Conservation (phyloP, 75 land plant genomes). For the Selaginella tamariscina region DNA sequence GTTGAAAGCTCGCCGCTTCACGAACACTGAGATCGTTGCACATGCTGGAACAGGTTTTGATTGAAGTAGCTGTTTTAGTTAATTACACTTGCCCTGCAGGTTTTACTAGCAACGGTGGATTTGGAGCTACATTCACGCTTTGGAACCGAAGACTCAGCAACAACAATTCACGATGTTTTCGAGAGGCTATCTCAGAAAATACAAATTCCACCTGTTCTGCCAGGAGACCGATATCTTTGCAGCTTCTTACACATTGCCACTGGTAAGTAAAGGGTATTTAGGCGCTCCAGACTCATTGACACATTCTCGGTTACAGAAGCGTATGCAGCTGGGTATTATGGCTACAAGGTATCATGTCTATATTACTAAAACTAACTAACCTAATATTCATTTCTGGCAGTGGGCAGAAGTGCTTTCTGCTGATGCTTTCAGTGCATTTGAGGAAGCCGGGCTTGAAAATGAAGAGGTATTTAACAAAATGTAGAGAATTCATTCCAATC, state of each 20-base stretch:
- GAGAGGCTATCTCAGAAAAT: slow-evolving; percentile 29
- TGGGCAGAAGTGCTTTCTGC: slow-evolving; percentile 91
- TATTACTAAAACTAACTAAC: background rate
- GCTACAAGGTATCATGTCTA: slow-evolving; percentile 35
- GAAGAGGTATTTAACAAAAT: slow-evolving; percentile 30
- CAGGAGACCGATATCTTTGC: slow-evolving; percentile 46
- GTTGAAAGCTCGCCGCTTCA: slow-evolving; percentile 52
- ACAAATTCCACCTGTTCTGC: slow-evolving; percentile 37
- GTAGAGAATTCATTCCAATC: background rate
- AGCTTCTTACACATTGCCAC: slow-evolving; percentile 43
- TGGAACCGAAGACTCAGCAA: slow-evolving; percentile 15
- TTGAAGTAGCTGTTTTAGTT: slow-evolving; percentile 1
- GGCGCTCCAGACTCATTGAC: background rate
- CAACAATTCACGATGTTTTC: slow-evolving; percentile 39
- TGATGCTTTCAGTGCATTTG: slow-evolving; percentile 88
- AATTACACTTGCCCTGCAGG: no score
- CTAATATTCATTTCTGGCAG: slow-evolving; percentile 27
- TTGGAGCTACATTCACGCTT: slow-evolving; percentile 42
- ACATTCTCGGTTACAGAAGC: slow-evolving; percentile 26
- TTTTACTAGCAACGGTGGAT: slow-evolving; percentile 43
- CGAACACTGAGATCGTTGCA: slow-evolving; percentile 68
- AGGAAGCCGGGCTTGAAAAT: slow-evolving; percentile 69
- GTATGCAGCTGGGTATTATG: slow-evolving; percentile 55
- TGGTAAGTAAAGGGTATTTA: slow-evolving; percentile 20
- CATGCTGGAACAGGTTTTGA: slow-evolving; percentile 51